Conservation (phyloP, 1,139 yeast species). For the Wickerhamiella infanticola region DNA sequence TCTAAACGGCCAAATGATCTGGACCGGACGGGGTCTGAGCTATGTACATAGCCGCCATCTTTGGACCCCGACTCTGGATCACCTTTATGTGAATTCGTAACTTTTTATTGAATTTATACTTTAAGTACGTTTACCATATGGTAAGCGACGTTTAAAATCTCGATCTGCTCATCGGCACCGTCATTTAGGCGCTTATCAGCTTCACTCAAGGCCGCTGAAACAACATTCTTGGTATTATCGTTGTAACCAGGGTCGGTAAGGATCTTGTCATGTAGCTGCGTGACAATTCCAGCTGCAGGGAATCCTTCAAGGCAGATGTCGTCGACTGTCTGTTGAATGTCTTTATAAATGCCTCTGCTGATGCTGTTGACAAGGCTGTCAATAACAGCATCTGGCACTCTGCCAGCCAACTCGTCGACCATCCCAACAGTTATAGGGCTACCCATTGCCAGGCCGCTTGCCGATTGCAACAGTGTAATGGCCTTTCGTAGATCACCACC, state of each 20-base stretch:
- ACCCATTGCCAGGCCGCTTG: slow-evolving; percentile 33
- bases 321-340: slow-evolving; percentile 30
- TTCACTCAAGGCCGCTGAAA: slow-evolving; percentile 52
- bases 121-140: slow-evolving; percentile 10
- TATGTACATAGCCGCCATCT: too few species aligned
- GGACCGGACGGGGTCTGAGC: too few species aligned
- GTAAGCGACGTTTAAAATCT: slow-evolving; percentile 45
- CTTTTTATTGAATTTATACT: not conserved
- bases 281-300: slow-evolving; percentile 67
- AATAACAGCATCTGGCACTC: slow-evolving; percentile 47
- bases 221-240: slow-evolving; percentile 43
- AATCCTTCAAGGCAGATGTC: slow-evolving; percentile 60
- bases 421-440: slow-evolving; percentile 18
- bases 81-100: too few species aligned
- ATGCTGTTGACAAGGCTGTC: slow-evolving; percentile 30
- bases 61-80: too few species aligned
- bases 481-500: slow-evolving; percentile 89
- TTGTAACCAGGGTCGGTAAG: slow-evolving; percentile 41
- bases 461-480: slow-evolving; percentile 79
- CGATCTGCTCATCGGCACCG: slow-evolving; percentile 87
- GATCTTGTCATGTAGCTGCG: slow-evolving; percentile 64
- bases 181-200: slow-evolving; percentile 61
- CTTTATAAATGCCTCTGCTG: slow-evolving; percentile 10
- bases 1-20: too few species aligned
- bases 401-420: slow-evolving; percentile 65